Evolutionary conservation across 805 yeast species (phyloP).

Genomic region (Jamesozyma jinghongensis): DNA sequence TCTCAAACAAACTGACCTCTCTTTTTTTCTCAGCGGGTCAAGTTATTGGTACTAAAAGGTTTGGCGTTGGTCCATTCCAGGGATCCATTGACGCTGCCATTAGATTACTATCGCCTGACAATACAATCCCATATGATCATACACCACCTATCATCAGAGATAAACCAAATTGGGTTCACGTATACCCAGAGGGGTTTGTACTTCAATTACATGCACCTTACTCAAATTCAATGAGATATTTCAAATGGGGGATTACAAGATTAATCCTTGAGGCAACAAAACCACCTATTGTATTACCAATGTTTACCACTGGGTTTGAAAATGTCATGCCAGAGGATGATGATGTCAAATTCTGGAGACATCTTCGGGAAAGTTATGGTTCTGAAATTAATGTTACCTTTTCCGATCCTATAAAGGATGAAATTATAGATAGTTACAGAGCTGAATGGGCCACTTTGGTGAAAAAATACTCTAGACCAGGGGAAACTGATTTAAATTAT

Average conservation of each 20-base stretch:
- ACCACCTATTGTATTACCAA: constrained; percentile 82
- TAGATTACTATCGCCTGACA: constrained; percentile 64
- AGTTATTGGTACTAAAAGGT: constrained; percentile 75
- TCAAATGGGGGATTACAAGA: constrained; percentile 92
- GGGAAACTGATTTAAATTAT: constrained; percentile 45
- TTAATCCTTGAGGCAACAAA: constrained; percentile 71
- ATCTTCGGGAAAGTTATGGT: constrained; percentile 41
- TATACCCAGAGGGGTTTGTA: constrained; percentile 92
- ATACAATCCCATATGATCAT: constrained; percentile 28
- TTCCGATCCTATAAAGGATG: constrained; percentile 63
- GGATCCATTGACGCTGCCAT: constrained; percentile 82
- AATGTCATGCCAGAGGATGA: constrained; percentile 70
- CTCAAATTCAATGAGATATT: constrained; percentile 82
- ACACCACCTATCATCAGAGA: constrained; percentile 50
- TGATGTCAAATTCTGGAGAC: constrained; percentile 44
- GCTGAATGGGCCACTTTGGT: constrained; percentile 61
- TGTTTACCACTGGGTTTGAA: constrained; percentile 80
- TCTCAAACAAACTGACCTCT: constrained; percentile 42
- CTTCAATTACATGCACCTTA: constrained; percentile 75
- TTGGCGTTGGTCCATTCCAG: constrained; percentile 92
- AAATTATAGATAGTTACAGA: constrained; percentile 50
- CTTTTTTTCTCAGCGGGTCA: constrained; percentile 80
- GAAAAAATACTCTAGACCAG: constrained; percentile 41
- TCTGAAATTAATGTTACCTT: constrained; percentile 58
- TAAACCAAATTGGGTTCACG: constrained; percentile 82